Conservation (phyloP, 73 alveolate genomes). For the Durusdinium trenchii region DNA sequence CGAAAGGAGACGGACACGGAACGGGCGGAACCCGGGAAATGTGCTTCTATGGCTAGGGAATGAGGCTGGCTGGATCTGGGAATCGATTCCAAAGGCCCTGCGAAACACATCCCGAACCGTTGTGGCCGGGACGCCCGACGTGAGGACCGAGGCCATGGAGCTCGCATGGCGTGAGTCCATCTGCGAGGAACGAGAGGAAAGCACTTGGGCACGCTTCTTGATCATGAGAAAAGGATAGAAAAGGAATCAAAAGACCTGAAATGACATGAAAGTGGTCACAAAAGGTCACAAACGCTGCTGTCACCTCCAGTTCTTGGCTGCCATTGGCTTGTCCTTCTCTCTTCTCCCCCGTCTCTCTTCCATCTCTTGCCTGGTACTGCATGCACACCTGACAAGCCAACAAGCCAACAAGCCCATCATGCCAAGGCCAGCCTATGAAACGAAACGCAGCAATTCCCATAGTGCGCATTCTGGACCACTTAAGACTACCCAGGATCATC, state of each 20-base stretch:
- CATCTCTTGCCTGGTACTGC: slow-evolving; percentile 72
- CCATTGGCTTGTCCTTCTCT: no score
- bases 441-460: not conserved
- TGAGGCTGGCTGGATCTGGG: not conserved
- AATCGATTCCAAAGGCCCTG: not conserved
- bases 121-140: not conserved
- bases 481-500: not conserved
- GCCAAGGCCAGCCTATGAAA: not conserved
- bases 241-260: no score
- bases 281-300: no score
- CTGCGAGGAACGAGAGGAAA: not conserved
- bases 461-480: not conserved
- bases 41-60: not conserved
- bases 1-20: no score
- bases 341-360: no score
- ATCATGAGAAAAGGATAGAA: no score
- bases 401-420: not conserved
- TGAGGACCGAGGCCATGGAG: slow-evolving; percentile 48
- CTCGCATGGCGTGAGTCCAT: slow-evolving; percentile 57
- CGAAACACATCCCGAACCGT: no score
- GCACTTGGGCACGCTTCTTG: no score
- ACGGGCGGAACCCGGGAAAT: no score
- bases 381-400: slow-evolving; percentile 11
- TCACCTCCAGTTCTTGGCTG: no score
- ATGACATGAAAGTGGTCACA: no score